Conservation (phyloP, 1,139 yeast species). For the Candida neerlandica region DNA sequence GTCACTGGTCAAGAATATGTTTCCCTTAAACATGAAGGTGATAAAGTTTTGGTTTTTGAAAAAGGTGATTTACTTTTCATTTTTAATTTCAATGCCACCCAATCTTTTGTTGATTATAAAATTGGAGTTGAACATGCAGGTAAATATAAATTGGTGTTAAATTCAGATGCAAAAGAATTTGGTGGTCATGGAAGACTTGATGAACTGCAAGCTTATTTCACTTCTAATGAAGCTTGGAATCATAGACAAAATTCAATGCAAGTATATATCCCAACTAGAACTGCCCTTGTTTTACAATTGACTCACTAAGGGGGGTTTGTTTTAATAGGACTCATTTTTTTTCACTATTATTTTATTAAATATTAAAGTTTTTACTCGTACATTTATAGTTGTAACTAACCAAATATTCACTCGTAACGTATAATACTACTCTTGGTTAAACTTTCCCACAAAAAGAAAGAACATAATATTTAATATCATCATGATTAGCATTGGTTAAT, state of each 20-base stretch:
- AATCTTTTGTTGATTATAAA: constrained; percentile 84
- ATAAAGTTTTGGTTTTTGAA: constrained; percentile 87
- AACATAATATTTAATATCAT: no score
- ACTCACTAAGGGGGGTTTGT: constrained; percentile 2
- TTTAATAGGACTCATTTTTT: no score
- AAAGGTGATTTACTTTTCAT: constrained; percentile 82
- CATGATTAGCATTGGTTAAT: no score
- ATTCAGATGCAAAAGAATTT: constrained; percentile 67
- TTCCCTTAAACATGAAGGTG: constrained; percentile 83
- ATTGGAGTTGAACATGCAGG: constrained; percentile 87
- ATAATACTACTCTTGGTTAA: no score
- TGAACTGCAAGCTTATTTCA: constrained; percentile 53
- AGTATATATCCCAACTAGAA: constrained; percentile 82
- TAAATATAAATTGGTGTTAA: constrained; percentile 69
- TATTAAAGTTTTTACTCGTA: no score
- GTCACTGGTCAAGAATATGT: constrained; percentile 87
- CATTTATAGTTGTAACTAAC: no score
- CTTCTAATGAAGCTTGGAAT: constrained; percentile 81
- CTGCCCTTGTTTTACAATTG: constrained; percentile 65
- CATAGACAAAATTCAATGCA: constrained; percentile 73
- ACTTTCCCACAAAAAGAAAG: no score
- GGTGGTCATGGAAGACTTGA: constrained; percentile 86
- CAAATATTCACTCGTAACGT: no score
- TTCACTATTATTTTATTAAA: no score
- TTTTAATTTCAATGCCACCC: constrained; percentile 85